Evolutionary conservation across 495 filamentous ascomycete species (phyloP).

Genomic region (Bathelium albidoporum): DNA sequence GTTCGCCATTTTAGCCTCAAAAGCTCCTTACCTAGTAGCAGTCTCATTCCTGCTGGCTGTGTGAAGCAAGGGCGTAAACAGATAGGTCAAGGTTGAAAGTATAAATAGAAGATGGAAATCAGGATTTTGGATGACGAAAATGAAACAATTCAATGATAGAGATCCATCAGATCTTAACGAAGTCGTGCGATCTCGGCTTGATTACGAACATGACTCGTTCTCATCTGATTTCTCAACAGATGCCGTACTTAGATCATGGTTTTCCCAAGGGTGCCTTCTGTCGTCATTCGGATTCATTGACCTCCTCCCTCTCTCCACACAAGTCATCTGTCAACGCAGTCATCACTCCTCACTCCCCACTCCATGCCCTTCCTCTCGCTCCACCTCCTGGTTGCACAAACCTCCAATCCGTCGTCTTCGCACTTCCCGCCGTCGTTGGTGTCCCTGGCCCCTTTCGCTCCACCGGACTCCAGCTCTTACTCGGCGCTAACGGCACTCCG

Average conservation of each 20-base stretch:
- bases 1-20: too few species aligned
- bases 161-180: too few species aligned
- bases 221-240: too few species aligned
- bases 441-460: conserved; percentile 1
- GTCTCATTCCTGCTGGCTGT: not conserved
- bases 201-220: too few species aligned
- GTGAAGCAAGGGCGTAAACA: not conserved
- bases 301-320: not conserved
- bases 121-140: not conserved
- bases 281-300: not conserved
- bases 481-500: conserved; percentile 11
- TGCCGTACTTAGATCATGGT: too few species aligned
- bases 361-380: not conserved
- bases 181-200: too few species aligned
- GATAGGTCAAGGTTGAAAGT: not conserved
- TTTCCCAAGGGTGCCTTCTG: too few species aligned
- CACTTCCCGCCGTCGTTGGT: not conserved
- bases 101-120: not conserved
- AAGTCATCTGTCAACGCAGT: not conserved
- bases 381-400: not conserved
- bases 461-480: conserved; percentile 4
- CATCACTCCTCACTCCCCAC: not conserved
- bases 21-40: too few species aligned
- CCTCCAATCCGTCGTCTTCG: conserved; percentile 3
- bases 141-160: not conserved